Evolutionary conservation across 768 basidiomycete species (phyloP).

Genomic region (Boletus insuetus): DNA sequence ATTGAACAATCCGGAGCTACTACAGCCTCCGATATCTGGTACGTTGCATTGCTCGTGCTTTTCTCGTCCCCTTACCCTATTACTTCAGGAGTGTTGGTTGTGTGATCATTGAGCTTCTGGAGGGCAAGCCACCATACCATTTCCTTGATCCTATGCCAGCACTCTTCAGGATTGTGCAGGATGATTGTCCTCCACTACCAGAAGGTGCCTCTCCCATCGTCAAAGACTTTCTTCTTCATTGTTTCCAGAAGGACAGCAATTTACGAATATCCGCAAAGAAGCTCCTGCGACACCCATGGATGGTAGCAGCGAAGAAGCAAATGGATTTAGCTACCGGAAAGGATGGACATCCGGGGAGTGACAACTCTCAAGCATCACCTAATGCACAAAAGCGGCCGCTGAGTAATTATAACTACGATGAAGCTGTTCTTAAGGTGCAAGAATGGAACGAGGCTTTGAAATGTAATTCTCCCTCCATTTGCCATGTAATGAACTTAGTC

Average conservation of each 20-base stretch:
- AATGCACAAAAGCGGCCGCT: conserved; percentile 43
- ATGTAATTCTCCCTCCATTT: conserved; percentile 46
- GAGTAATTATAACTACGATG: conserved; percentile 88
- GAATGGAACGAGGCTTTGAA: conserved; percentile 99
- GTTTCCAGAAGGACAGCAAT: conserved; percentile 98
- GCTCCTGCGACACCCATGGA: conserved; percentile 92
- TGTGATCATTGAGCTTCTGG: conserved; percentile 90
- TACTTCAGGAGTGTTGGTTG: conserved; percentile 78
- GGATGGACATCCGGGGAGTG: conserved; percentile 28
- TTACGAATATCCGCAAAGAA: conserved; percentile 93
- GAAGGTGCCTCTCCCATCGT: conserved; percentile 94
- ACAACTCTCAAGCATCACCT: conserved; percentile 37
- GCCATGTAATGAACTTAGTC: conserved; percentile 1
- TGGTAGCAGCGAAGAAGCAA: conserved; percentile 81
- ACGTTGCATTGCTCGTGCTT: conserved; percentile 15
- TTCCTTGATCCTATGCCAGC: conserved; percentile 98
- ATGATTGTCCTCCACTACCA: conserved; percentile 95
- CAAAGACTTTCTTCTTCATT: conserved; percentile 94
- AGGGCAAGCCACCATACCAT: conserved; percentile 93
- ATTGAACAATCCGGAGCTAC: conserved; percentile 98
- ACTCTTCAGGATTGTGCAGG: conserved; percentile 96
- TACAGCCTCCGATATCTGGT: conserved; percentile 97
- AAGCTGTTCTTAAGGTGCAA: conserved; percentile 92
- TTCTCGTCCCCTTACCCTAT: not conserved
- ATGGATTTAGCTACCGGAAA: conserved; percentile 40